These are phyloP conservation scores for Eutrema heterophyllum DNA, from an alignment of 345 rosid genomes.

Conservation along the genomic window DNA sequence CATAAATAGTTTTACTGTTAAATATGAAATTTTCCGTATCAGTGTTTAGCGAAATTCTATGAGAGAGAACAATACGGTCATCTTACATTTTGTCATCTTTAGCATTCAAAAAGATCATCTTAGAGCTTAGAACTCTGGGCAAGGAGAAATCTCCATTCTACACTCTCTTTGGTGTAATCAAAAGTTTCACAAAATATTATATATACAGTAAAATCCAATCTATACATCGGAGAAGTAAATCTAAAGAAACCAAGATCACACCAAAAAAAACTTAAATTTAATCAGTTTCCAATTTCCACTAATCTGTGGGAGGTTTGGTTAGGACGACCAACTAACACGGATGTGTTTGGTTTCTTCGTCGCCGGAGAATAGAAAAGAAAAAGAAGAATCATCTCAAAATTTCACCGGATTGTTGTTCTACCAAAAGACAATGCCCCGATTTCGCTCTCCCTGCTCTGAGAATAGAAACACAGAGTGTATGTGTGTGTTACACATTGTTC, in stretches of 20 bases:
- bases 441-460: conserved; percentile 70
- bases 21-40: no score
- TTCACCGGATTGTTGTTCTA: conserved; percentile 77
- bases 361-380: background rate
- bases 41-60: no score
- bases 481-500: background rate
- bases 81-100: no score
- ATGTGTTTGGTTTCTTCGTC: background rate
- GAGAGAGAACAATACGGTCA: no score
- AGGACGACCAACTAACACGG: background rate
- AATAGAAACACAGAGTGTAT: background rate
- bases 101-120: no score
- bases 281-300: background rate
- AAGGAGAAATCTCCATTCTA: background rate
- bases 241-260: background rate
- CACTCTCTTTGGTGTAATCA: background rate
- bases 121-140: background rate
- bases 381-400: background rate
- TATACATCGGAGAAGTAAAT: background rate
- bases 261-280: background rate
- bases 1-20: no score
- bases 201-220: conserved; percentile 6
- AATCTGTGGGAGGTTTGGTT: conserved; percentile 2
- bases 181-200: background rate
- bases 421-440: conserved; percentile 78